Evolutionary conservation across 257 asterid genomes (phyloP), one percentile per base, ranked within the genome.

Genomic region (Przewalskia tangutica): DNA sequence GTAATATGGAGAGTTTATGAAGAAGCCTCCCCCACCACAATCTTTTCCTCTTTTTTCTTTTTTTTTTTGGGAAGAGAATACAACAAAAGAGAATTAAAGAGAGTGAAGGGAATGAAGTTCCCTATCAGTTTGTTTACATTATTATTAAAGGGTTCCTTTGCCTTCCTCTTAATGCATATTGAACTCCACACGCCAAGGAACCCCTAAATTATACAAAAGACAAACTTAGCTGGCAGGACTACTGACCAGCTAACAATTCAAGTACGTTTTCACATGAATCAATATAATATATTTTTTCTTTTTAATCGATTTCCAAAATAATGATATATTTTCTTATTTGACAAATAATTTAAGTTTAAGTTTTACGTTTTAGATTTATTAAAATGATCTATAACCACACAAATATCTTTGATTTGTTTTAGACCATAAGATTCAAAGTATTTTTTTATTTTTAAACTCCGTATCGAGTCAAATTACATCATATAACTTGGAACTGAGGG

Each of bases 141-240:
- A 82, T 84, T 86, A 80, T 77, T 81, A 76, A 79, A 58, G 66
- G 79, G 51, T 77, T 77, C 75, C 82, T 83, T 87, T 56, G 67
- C 63, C 71, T 67, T 65, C 84, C 82, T 85, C 81, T 58, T 77
- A 71, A 71, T 82, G 5, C 27, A 82, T 83, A 67, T 84, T 83
- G 85, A 80, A 76, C 65, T 81, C 89, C 85, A 77, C 86, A 88
- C 90, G 90, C 87, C 89, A 88, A 84, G 89, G 83, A 82, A 89
- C 80, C 65, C 81, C 73, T 42, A 18, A 40, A 59, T 59, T 79
- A 79, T 79, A 59, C 82, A 59, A 79, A 79, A 59, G 51, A 77
- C 36, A 40, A 18, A 68, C 34, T 42, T 75, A 51, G 83, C 88
- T 86, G 86, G 86, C 83, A 77, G 38, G 81, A 83, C 70, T 60